A percentile compares a stretch with the other conserved stretches of the same genome.
Evolutionary conservation across 345 rosid species (phyloP).

Genomic region (Xanthoceras sorbifolium): DNA sequence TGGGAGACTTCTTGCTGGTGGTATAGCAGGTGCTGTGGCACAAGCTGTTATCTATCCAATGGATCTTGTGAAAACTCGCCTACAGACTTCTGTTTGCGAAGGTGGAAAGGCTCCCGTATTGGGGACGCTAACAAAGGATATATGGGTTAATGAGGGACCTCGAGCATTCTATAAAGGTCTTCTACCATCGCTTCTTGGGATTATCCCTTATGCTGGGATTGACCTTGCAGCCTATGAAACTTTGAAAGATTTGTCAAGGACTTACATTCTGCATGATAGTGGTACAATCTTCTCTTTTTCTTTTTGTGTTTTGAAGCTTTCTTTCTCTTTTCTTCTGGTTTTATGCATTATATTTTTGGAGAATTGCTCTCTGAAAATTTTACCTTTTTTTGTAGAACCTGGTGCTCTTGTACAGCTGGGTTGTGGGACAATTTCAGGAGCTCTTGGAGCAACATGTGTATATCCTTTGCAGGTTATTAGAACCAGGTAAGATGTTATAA

Average conservation of each 20-base stretch:
- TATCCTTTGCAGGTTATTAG: slow-evolving; percentile 94
- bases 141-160: slow-evolving; percentile 89
- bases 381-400: slow-evolving; percentile 51
- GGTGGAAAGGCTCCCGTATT: slow-evolving; percentile 71
- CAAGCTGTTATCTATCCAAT: slow-evolving; percentile 89
- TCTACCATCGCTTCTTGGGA: slow-evolving; percentile 89
- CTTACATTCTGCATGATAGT: slow-evolving; percentile 62
- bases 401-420: slow-evolving; percentile 89
- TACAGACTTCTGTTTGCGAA: slow-evolving; percentile 73
- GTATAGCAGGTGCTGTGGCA: slow-evolving; percentile 93
- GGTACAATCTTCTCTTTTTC: slow-evolving; percentile 43
- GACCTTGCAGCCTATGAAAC: slow-evolving; percentile 96
- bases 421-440: slow-evolving; percentile 90
- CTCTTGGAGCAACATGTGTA: slow-evolving; percentile 90
- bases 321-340: not conserved
- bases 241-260: slow-evolving; percentile 81
- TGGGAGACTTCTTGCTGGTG: slow-evolving; percentile 92
- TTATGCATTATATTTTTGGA: not conserved
- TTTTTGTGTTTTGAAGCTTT: not conserved
- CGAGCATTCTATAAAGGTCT: slow-evolving; percentile 94
- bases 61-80: slow-evolving; percentile 95
- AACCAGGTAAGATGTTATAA: slow-evolving; percentile 62
- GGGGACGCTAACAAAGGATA: slow-evolving; percentile 67
- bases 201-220: slow-evolving; percentile 92
- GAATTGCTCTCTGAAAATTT: slow-evolving; percentile 9